Percentiles rank a stretch among this genome's conserved stretches.
These are phyloP conservation scores for Saccharomyces hybrid DNA, from an alignment of 1,139 yeast genomes.

Conservation along the genomic window DNA sequence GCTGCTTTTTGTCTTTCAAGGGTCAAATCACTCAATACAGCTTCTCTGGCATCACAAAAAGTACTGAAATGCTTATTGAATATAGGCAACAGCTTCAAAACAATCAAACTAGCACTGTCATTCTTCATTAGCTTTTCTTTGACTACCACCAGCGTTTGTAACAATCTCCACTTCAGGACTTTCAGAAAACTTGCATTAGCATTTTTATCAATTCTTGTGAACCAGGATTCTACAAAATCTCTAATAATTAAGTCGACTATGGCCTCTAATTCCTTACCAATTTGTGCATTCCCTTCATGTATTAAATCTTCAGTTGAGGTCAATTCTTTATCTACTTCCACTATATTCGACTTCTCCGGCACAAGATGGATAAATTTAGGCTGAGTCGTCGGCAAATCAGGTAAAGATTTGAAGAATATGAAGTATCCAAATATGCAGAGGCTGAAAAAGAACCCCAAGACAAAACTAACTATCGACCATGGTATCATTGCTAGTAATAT, in stretches of 20 bases:
- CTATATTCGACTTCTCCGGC: not conserved
- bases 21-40: slow-evolving; percentile 28
- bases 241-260: slow-evolving; percentile 46
- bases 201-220: slow-evolving; percentile 35
- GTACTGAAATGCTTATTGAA: slow-evolving; percentile 56
- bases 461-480: not conserved
- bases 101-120: slow-evolving; percentile 53
- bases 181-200: slow-evolving; percentile 42
- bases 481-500: not conserved
- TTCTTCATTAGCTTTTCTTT: slow-evolving; percentile 37
- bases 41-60: slow-evolving; percentile 48
- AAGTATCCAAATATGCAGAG: not conserved
- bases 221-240: slow-evolving; percentile 68
- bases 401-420: not conserved
- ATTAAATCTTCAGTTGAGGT: not conserved
- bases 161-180: slow-evolving; percentile 45
- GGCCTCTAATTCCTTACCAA: slow-evolving; percentile 47
- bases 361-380: not conserved
- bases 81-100: slow-evolving; percentile 54
- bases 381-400: not conserved
- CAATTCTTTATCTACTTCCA: not conserved
- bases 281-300: slow-evolving; percentile 31
- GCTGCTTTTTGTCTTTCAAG: slow-evolving; percentile 33
- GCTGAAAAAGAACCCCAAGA: not conserved
- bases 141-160: slow-evolving; percentile 38